A percentile compares a stretch with the other conserved stretches of the same genome.
These are phyloP conservation scores for Agrocybe pediades DNA, from an alignment of 768 basidiomycete genomes.

Conservation along the genomic window DNA sequence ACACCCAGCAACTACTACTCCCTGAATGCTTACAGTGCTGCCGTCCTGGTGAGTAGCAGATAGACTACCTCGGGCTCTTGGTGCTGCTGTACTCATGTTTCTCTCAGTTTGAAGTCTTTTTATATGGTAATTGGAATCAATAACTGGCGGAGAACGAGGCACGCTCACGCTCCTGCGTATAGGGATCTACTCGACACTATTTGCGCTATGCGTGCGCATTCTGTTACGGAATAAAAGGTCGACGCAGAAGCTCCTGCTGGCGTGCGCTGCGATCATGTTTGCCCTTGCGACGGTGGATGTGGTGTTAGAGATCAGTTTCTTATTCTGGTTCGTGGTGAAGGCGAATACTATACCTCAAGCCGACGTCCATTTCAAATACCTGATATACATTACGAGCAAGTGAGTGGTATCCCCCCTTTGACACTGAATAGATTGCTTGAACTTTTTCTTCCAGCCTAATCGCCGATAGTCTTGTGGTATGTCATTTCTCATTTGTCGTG, in stretches of 20 bases:
- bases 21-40: constrained; percentile 24
- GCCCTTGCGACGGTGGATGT: constrained; percentile 29
- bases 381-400: constrained; percentile 35
- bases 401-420: constrained; percentile 13
- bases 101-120: constrained; percentile 23
- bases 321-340: constrained; percentile 28
- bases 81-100: neutral
- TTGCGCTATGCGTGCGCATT: constrained; percentile 29
- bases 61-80: neutral
- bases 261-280: constrained; percentile 35
- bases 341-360: constrained; percentile 24
- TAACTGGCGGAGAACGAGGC: neutral
- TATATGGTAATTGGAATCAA: constrained; percentile 21
- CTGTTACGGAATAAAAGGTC: constrained; percentile 26
- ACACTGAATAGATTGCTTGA: too few species aligned
- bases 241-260: constrained; percentile 24
- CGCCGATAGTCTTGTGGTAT: constrained; percentile 27
- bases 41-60: constrained; percentile 19
- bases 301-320: constrained; percentile 28
- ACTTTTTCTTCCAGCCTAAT: neutral
- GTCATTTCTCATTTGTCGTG: constrained; percentile 3
- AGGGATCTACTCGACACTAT: constrained; percentile 31
- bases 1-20: constrained; percentile 20
- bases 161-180: neutral
- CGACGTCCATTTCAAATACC: constrained; percentile 28